Percentiles rank a stretch among this genome's conserved stretches.
Evolutionary conservation across 208 protist species (phyloP).

Genomic region (Acanthamoeba sp.): DNA sequence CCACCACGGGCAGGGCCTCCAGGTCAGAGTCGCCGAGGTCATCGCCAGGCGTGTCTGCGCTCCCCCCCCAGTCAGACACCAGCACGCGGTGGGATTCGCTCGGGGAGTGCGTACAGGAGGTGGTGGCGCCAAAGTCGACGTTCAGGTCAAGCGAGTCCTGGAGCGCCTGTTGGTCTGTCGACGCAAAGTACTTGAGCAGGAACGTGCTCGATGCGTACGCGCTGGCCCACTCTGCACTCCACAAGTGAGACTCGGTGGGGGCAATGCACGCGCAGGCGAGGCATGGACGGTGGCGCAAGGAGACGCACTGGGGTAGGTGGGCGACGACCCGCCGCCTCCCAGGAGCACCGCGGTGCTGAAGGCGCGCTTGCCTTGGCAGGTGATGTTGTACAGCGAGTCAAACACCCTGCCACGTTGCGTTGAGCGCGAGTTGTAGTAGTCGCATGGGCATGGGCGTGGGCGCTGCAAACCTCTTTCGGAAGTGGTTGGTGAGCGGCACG

Average conservation of each 20-base stretch:
- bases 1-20: neutral
- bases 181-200: constrained; percentile 30
- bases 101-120: neutral
- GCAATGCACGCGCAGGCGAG: neutral
- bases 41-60: neutral
- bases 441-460: no score
- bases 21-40: neutral
- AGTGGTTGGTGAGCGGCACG: constrained; percentile 25
- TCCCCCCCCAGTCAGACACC: no score
- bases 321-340: neutral
- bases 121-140: constrained; percentile 10
- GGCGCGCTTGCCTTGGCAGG: neutral
- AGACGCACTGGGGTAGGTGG: neutral
- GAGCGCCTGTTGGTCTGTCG: neutral
- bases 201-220: neutral
- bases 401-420: neutral
- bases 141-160: neutral
- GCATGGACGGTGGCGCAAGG: neutral
- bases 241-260: no score
- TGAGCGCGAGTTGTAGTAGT: neutral
- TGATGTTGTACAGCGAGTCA: constrained; percentile 45
- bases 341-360: constrained; percentile 47
- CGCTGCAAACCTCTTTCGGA: neutral
- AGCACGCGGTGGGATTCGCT: no score
- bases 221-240: neutral